Conservation (phyloP, 75 land plant species). For the Cunninghamia lanceolata region DNA sequence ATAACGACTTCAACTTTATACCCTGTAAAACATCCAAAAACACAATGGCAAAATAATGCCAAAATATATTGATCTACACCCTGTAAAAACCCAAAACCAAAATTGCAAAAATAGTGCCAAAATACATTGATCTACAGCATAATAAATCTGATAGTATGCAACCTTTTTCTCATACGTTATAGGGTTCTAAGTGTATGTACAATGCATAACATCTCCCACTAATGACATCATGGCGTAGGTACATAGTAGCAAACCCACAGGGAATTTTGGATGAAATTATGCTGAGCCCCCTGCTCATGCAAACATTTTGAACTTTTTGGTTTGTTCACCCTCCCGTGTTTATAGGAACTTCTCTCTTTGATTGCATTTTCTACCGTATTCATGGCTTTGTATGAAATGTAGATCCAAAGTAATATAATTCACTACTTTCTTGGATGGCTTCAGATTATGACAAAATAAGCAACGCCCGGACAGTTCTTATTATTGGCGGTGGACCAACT, state of each 20-base stretch:
- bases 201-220: background rate
- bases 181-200: background rate
- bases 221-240: too few relatives aligned
- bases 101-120: background rate
- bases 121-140: background rate
- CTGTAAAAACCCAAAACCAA: background rate
- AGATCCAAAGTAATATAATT: background rate
- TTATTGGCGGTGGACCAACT: slow-evolving; percentile 89
- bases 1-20: background rate
- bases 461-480: slow-evolving; percentile 53
- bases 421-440: background rate
- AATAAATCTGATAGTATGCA: background rate
- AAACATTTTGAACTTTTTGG: background rate
- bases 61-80: too few relatives aligned
- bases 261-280: too few relatives aligned
- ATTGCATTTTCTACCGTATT: background rate
- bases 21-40: too few relatives aligned
- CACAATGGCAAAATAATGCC: too few relatives aligned
- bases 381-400: background rate
- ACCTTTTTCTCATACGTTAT: background rate
- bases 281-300: background rate
- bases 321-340: background rate
- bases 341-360: background rate
- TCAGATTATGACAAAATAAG: slow-evolving; percentile 33
- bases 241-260: too few relatives aligned